Evolutionary conservation across 306 rosid genomes (phyloP), one percentile per base, ranked within the genome.

Genomic region (Rosa rugosa): DNA sequence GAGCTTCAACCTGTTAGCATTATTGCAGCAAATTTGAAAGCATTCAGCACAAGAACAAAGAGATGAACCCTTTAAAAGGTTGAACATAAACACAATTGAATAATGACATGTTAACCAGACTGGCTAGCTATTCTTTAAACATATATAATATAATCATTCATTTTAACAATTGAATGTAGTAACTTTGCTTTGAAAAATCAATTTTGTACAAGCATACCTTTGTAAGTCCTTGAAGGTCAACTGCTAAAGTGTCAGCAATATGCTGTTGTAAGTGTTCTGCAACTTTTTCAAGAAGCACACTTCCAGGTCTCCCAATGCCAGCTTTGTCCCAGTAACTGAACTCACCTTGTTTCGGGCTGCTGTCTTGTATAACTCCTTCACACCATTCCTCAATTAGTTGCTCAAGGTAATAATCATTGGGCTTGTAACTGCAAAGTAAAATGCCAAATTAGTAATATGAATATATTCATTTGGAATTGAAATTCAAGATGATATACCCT

Each of bases 301-400:
- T 89, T 25, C 77, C 81, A 42, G 98, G 89, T 73, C 89, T 90
- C 81, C 80, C 92, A 44, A 34, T 62, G 75, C 78, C 90, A 65
- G 78, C 77, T 81, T 66, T 86, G 71, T 81, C 84, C 74, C 73
- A 78, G 81, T 84, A 85, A 81, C 78, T 83, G 64, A 50, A 84
- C 71, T 88, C 91, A 54, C 73, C 89, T 83, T 77, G 91, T 75
- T 62, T 83, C 72, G 75, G 84, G 44, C 79, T 79, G 80, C 86
- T 71, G 80, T 85, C 86, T 81, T 84, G 98, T 87, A 92, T 75
- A 57, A 95, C 96, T 83, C 97, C 99, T 86, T 92, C 99, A 77
- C 98, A 95, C 98, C 99, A 92, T 82, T 92, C 99, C 83, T 90
- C 95, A 69, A 94, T 88, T 67, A 94, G 80, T 83, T 83, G 89